Base-by-base conservation (phyloP, 306 rosid genomes). In the Gastrolobium villosum region DNA sequence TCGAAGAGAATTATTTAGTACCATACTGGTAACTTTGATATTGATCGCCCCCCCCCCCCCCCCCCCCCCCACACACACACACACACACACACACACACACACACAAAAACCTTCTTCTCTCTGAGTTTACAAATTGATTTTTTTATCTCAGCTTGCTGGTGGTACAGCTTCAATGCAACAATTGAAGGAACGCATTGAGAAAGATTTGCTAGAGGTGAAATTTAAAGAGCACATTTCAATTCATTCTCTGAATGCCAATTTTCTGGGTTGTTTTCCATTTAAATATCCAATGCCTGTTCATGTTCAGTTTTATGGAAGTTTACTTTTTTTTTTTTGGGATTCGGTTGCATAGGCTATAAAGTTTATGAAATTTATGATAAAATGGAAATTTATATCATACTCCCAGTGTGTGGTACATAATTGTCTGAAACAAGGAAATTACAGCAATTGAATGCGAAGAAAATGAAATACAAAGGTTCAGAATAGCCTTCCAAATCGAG, bases 161-260 rank as follows among this genome's bases (percentile, higher is more conserved):
- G 99, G 99, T 41, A 95, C 99, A 34, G 96, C 98, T n/a, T 93
- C 99, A 53, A 95, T 95, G 99, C 99, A 95, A 74, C 98, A 95
- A 74, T 80, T 95, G 70, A 95, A 95, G 88, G 98, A 95, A 81
- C 98, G 97, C 20, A 93, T 95, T 49, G 99, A 95, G 91, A 95
- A 95, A 83, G 99, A 95, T 75, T 87, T 95, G 88, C 78, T 95
- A 57, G 99, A 95, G 96, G 99, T 95, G 86, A 37, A 63, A 35
- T 64, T 77, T 39, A 67, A 53, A 55, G 9, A 20, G 50, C 63
- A 63, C 26, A 6, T 50, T 55, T 35, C 2, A 57, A 34, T 77
- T 14, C 66, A 46, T 63, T 8, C 35, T 6, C 11, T 63, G 8
- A 63, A 20, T 8, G 65, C 13, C 30, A 61, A 46, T 39, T 37